phyloP scores from a whole-genome alignment of 1,284 basidiomycete genomes.

The Chiua sp. region DNA sequence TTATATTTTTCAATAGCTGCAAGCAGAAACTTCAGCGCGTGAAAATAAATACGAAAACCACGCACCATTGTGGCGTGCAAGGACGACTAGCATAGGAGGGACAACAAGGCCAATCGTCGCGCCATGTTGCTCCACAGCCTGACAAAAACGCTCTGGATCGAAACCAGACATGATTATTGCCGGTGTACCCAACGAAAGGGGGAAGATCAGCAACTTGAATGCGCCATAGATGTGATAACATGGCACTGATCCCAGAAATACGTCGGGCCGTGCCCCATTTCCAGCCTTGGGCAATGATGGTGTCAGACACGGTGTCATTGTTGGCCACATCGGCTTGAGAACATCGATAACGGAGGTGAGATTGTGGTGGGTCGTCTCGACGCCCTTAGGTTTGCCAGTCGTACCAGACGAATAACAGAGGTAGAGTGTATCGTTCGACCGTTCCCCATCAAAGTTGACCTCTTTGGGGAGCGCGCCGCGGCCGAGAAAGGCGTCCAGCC shows the following conservation, averaged over 20 bases:
- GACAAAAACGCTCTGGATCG: constrained; percentile 75
- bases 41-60: constrained; percentile 46
- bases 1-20: constrained; percentile 74
- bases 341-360: constrained; percentile 56
- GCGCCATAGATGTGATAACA: constrained; percentile 62
- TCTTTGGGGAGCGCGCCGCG: constrained; percentile 51
- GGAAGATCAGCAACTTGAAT: constrained; percentile 64
- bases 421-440: constrained; percentile 58
- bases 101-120: constrained; percentile 73
- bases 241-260: constrained; percentile 61
- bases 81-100: constrained; percentile 82
- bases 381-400: constrained; percentile 64
- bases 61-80: constrained; percentile 68
- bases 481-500: constrained; percentile 49
- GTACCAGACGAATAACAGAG: constrained; percentile 75
- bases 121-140: constrained; percentile 67
- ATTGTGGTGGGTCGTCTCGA: constrained; percentile 74
- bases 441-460: constrained; percentile 55
- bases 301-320: constrained; percentile 19
- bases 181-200: constrained; percentile 61
- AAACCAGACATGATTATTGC: constrained; percentile 77
- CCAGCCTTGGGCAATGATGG: constrained; percentile 19
- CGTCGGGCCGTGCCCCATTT: constrained; percentile 40
- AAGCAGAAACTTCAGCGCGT: not conserved
- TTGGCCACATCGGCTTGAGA: constrained; percentile 46